These are phyloP conservation scores for Bacidia rubella DNA, from an alignment of 495 filamentous ascomycete genomes.

Conservation along the genomic window DNA sequence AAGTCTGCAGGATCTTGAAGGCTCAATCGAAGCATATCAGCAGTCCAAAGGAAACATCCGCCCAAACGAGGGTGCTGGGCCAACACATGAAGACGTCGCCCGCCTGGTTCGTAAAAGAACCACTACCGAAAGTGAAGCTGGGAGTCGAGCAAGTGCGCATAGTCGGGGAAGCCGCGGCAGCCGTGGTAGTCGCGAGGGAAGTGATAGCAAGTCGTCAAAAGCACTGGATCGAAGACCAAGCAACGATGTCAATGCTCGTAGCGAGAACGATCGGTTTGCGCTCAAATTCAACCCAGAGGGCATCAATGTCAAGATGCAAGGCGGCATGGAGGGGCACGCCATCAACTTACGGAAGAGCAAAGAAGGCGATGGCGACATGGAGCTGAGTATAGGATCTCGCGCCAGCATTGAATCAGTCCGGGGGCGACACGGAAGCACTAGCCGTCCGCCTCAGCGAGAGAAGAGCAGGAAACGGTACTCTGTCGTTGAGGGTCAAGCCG, in stretches of 20 bases:
- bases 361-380: conserved; percentile 15
- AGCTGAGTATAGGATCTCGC: conserved; percentile 12
- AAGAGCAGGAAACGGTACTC: conserved; percentile 12
- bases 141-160: conserved; percentile 12
- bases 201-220: conserved; percentile 12
- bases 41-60: not conserved
- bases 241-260: conserved; percentile 7
- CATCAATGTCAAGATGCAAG: conserved; percentile 87
- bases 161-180: conserved; percentile 12
- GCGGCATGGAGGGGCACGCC: conserved; percentile 84
- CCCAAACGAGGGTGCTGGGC: not conserved
- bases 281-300: conserved; percentile 37
- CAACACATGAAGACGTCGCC: not conserved
- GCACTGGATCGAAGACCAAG: conserved; percentile 7
- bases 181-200: conserved; percentile 12
- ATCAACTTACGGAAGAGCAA: conserved; percentile 74
- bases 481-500: conserved; percentile 11
- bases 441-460: not conserved
- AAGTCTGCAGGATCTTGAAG: conserved; percentile 11
- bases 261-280: conserved; percentile 10
- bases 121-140: conserved; percentile 12
- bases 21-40: conserved; percentile 13
- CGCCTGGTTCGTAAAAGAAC: conserved; percentile 12
- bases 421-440: not conserved
- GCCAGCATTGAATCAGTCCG: not conserved